Conservation (phyloP, 2,329 filamentous ascomycete genomes). For the Cercospora zeina region DNA sequence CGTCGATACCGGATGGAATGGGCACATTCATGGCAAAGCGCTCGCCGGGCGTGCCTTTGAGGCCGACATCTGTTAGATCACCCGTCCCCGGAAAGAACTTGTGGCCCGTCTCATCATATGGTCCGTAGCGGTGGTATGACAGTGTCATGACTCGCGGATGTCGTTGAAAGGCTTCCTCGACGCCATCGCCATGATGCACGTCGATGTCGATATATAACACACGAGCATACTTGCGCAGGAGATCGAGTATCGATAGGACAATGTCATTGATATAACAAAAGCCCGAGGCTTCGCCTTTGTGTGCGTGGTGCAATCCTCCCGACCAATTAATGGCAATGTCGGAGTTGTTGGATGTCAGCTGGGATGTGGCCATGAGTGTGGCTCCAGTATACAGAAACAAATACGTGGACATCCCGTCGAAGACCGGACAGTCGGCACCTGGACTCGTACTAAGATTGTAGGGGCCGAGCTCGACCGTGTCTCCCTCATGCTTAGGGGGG, state of each 20-base stretch:
- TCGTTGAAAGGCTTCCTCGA: slow-evolving; percentile 87
- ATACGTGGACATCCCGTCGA: slow-evolving; percentile 93
- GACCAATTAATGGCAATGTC: slow-evolving; percentile 99
- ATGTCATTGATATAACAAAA: slow-evolving; percentile 99
- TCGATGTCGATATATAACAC: slow-evolving; percentile 96
- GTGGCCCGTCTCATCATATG: slow-evolving; percentile 57
- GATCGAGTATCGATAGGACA: slow-evolving; percentile 85
- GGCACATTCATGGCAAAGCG: slow-evolving; percentile 70
- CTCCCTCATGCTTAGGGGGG: slow-evolving; percentile 48
- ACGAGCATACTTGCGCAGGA: slow-evolving; percentile 76
- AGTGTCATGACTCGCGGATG: slow-evolving; percentile 89
- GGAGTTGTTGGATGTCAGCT: slow-evolving; percentile 80
- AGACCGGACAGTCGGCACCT: slow-evolving; percentile 92
- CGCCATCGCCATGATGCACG: slow-evolving; percentile 86
- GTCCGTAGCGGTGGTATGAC: slow-evolving; percentile 95
- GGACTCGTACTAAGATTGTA: slow-evolving; percentile 67
- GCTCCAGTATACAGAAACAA: slow-evolving; percentile 90
- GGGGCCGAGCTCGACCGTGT: slow-evolving; percentile 52
- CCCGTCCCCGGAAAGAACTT: slow-evolving; percentile 68
- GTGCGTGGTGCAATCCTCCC: slow-evolving; percentile 92
- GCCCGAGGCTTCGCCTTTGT: slow-evolving; percentile 87
- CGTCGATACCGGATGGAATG: slow-evolving; percentile 67
- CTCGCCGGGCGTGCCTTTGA: slow-evolving; percentile 74
- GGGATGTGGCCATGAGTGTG: slow-evolving; percentile 85
- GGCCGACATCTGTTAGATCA: slow-evolving; percentile 64